These are phyloP conservation scores for Mycothermus thermophilus DNA, from an alignment of 495 filamentous ascomycete genomes.

Conservation along the genomic window DNA sequence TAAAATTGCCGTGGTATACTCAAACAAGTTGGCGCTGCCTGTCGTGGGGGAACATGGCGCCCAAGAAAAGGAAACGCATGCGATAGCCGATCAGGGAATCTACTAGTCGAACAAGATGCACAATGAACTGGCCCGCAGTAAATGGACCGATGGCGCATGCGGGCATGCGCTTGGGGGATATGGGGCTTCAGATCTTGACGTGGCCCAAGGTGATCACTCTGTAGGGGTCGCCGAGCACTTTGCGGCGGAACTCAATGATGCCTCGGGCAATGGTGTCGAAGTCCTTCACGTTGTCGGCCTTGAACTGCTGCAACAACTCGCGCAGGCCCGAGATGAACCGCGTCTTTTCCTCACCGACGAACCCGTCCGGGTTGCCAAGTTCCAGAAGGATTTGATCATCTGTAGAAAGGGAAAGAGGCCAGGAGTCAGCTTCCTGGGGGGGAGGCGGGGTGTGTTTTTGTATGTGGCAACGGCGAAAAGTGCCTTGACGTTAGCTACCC, in stretches of 20 bases:
- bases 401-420: constrained; percentile 40
- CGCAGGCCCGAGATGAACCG: constrained; percentile 64
- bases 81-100: constrained; percentile 4
- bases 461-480: no score
- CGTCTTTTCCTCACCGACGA: constrained; percentile 52
- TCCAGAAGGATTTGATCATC: constrained; percentile 80
- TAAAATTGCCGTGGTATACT: no score
- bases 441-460: constrained; percentile 10
- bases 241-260: constrained; percentile 66
- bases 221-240: constrained; percentile 37
- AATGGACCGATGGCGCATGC: not conserved
- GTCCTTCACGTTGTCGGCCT: constrained; percentile 59
- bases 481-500: no score
- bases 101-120: no score
- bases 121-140: constrained; percentile 1
- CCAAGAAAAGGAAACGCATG: constrained; percentile 3
- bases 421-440: constrained; percentile 43
- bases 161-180: no score
- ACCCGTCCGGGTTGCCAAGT: constrained; percentile 62
- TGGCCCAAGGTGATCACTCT: constrained; percentile 34
- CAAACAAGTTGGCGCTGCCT: no score
- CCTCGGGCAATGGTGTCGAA: constrained; percentile 66
- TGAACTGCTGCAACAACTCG: constrained; percentile 60
- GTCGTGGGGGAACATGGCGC: no score
- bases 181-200: constrained; percentile 17